phyloP scores from a whole-genome alignment of 169 alveolate species.

The Cryptosporidium canis region DNA sequence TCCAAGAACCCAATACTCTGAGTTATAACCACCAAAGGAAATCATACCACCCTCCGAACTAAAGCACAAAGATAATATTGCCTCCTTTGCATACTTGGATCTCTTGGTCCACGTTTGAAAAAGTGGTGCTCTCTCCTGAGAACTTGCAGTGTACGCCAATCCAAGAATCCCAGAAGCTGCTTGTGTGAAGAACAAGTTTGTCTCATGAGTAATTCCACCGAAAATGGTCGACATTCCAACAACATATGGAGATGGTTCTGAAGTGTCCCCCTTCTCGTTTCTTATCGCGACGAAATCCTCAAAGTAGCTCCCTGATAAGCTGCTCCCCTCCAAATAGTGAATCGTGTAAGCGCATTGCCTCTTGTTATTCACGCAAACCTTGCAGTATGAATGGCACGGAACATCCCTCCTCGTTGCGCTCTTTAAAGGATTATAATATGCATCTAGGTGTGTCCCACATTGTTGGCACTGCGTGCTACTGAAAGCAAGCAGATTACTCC shows the following conservation, averaged over 20 bases:
- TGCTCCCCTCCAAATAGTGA: slow-evolving; percentile 61
- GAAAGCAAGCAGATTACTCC: slow-evolving; percentile 64
- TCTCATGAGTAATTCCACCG: slow-evolving; percentile 69
- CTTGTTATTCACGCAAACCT: slow-evolving; percentile 38
- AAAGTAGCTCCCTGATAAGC: slow-evolving; percentile 62
- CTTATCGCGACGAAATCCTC: slow-evolving; percentile 59
- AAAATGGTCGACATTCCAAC: slow-evolving; percentile 58
- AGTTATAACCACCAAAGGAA: slow-evolving; percentile 64
- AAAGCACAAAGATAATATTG: slow-evolving; percentile 60
- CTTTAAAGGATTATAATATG: slow-evolving; percentile 61
- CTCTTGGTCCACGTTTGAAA: slow-evolving; percentile 61
- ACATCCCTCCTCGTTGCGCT: slow-evolving; percentile 44
- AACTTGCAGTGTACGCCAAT: slow-evolving; percentile 52
- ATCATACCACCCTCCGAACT: slow-evolving; percentile 71
- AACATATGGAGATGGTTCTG: slow-evolving; percentile 53
- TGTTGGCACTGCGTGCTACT: slow-evolving; percentile 59
- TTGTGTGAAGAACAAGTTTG: slow-evolving; percentile 50
- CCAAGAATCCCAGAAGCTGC: slow-evolving; percentile 74
- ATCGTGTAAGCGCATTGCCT: slow-evolving; percentile 65
- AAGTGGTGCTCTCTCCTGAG: slow-evolving; percentile 68
- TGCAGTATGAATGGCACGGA: slow-evolving; percentile 63
- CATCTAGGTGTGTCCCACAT: slow-evolving; percentile 68
- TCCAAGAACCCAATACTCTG: slow-evolving; percentile 47
- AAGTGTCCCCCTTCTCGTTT: slow-evolving; percentile 44
- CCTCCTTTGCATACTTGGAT: slow-evolving; percentile 39